phyloP scores from a whole-genome alignment of 148 eudicot species.

The Amaranthus hypochondriacus region DNA sequence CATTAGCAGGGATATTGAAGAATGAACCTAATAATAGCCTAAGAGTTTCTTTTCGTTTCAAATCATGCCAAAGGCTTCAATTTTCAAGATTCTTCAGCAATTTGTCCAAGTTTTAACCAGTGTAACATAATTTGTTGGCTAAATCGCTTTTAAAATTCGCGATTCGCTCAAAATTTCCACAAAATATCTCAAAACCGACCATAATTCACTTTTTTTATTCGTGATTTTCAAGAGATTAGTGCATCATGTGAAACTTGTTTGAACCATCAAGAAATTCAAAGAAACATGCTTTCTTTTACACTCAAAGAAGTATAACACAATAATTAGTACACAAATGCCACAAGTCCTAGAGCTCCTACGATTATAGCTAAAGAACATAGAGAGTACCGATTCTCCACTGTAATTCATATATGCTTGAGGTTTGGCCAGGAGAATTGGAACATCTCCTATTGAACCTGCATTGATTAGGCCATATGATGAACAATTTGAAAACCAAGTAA shows the following conservation, averaged over 20 bases:
- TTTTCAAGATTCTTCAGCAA: constrained; percentile 2
- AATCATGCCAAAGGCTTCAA: not conserved
- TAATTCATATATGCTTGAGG: constrained; percentile 96
- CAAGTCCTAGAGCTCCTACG: not conserved
- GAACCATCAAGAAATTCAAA: not conserved
- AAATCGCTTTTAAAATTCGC: too few species aligned
- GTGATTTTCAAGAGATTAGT: too few species aligned
- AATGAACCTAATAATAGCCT: not conserved
- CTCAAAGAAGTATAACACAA: not conserved
- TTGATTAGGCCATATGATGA: constrained; percentile 31
- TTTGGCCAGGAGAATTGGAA: constrained; percentile 78
- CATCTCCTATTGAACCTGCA: constrained; percentile 92
- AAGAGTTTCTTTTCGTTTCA: not conserved
- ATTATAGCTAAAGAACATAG: constrained; percentile 11
- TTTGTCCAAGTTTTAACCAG: not conserved
- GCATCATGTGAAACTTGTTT: too few species aligned
- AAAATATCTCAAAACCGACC: too few species aligned
- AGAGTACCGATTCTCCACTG: constrained; percentile 87
- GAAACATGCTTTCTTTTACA: not conserved
- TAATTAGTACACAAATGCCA: not conserved
- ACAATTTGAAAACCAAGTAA: constrained; percentile 17
- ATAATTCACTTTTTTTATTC: too few species aligned
- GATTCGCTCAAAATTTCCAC: too few species aligned
- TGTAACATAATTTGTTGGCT: too few species aligned
- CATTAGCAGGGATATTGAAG: not conserved